Evolutionary conservation across 1,139 yeast species (phyloP), one percentile per base, ranked within the genome.

Genomic region (Blastobotrys indianensis): DNA sequence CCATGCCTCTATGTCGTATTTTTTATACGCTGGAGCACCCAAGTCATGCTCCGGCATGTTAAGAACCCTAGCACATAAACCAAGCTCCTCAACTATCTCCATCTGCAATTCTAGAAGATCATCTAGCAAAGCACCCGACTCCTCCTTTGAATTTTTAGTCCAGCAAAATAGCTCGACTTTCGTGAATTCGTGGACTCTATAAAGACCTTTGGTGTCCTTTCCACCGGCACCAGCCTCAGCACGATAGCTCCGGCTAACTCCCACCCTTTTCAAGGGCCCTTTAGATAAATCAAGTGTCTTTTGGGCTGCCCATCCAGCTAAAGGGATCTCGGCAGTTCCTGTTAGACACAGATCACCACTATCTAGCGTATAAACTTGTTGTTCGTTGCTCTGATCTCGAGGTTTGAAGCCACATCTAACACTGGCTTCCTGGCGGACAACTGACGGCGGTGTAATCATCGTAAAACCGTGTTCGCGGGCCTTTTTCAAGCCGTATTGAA

Each of bases 221-320:
- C 99, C 99, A 49, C 96, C 76, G 1, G 98, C 94, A 1, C 98
- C 98, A 0, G 98, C 98, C 63, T 94, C 99, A 0, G 97, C 96
- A 53, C 99, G 74, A 61, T 81, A 94, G 51, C 95, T 80, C 54
- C 97, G 73, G 41, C 95, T 84, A 1, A 87, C 74, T 0, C 97
- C 99, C 9, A 82, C 95, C 41, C 77, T 74, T 56, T 76, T 79
- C 12, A 69, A 55, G 0, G 94, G 88, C 16, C 55, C 51, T 6
- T 43, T 35, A 10, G 73, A 58, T 3, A 59, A 56, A 11, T 68
- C 58, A 37, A 77, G 62, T 0, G 65, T 61, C 39, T 62, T 64
- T 51, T 78, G 71, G 9, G 77, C 79, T 37, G 65, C 63, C 51
- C 83, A 68, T 0, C 90, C 97, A 0, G 97, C 98, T 32, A 94